phyloP scores from a whole-genome alignment of 78 protist species.

The Protostelium mycophagum region DNA sequence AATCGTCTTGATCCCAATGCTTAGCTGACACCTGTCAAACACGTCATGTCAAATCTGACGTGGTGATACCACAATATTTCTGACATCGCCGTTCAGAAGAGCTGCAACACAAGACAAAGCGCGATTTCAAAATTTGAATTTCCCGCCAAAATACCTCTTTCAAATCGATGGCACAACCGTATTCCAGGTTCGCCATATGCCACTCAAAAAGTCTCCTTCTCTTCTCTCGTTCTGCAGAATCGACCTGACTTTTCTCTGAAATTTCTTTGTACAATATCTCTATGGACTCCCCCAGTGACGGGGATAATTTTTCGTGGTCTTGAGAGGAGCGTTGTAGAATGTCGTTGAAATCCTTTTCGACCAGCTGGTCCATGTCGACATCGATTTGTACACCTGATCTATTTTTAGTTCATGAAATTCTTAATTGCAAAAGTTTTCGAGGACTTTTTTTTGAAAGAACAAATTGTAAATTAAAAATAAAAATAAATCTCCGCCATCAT shows the following conservation, averaged over 20 bases:
- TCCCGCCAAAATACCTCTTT: not conserved
- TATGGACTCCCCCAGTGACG: not conserved
- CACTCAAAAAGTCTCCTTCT: slow-evolving; percentile 13
- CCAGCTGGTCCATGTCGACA: not conserved
- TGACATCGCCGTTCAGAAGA: too few relatives aligned
- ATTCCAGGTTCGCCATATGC: slow-evolving; percentile 56
- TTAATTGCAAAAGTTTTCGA: too few relatives aligned
- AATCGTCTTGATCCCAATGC: slow-evolving; percentile 50
- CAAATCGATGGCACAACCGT: slow-evolving; percentile 32
- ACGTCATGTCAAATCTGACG: too few relatives aligned
- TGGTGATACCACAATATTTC: too few relatives aligned
- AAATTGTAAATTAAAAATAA: too few relatives aligned
- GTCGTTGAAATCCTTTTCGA: slow-evolving; percentile 7
- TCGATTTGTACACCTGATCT: not conserved
- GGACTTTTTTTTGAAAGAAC: too few relatives aligned
- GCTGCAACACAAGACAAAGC: too few relatives aligned
- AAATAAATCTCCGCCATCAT: too few relatives aligned
- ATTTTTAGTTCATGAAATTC: too few relatives aligned
- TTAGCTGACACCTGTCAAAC: not conserved
- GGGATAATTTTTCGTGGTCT: not conserved
- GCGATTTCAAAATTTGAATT: too few relatives aligned
- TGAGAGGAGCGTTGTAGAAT: not conserved
- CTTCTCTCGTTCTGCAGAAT: not conserved
- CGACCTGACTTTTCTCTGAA: too few relatives aligned
- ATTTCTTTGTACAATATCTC: not conserved